A percentile compares a stretch with the other conserved stretches of the same genome.
Conservation (phyloP, 1,139 yeast genomes). For the Yamadazyma triangularis region DNA sequence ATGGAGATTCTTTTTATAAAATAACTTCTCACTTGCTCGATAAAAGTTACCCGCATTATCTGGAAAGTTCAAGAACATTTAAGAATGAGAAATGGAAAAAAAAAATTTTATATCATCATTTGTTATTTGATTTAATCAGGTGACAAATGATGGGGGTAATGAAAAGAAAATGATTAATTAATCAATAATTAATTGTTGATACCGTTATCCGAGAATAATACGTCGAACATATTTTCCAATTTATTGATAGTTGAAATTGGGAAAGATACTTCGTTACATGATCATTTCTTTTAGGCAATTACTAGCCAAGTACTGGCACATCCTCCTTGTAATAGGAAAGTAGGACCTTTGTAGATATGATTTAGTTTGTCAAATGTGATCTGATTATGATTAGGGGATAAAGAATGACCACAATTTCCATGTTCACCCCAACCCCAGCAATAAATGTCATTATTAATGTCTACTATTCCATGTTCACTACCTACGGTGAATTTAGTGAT, state of each 20-base stretch:
- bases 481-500: slow-evolving; percentile 43
- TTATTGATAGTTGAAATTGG: slow-evolving; percentile 67
- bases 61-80: slow-evolving; percentile 2
- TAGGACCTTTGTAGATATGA: slow-evolving; percentile 25
- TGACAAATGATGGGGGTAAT: too few species aligned
- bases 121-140: too few species aligned
- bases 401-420: slow-evolving; percentile 76
- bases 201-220: slow-evolving; percentile 60
- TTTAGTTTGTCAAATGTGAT: slow-evolving; percentile 39
- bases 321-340: slow-evolving; percentile 35
- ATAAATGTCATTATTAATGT: slow-evolving; percentile 29
- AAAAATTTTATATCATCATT: too few species aligned
- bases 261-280: slow-evolving; percentile 76
- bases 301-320: slow-evolving; percentile 45
- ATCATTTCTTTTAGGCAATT: too few species aligned
- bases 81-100: slow-evolving; percentile 3
- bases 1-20: too few species aligned
- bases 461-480: slow-evolving; percentile 78
- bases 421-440: slow-evolving; percentile 99
- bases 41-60: slow-evolving; percentile 1
- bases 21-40: neutral
- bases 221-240: slow-evolving; percentile 82
- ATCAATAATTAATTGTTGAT: slow-evolving; percentile 46
- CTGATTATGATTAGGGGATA: slow-evolving; percentile 14
- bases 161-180: slow-evolving; percentile 20